Base-by-base conservation (phyloP, 225 moss, liverwort and hornwort genomes). In the Takakia lepidozioides region DNA sequence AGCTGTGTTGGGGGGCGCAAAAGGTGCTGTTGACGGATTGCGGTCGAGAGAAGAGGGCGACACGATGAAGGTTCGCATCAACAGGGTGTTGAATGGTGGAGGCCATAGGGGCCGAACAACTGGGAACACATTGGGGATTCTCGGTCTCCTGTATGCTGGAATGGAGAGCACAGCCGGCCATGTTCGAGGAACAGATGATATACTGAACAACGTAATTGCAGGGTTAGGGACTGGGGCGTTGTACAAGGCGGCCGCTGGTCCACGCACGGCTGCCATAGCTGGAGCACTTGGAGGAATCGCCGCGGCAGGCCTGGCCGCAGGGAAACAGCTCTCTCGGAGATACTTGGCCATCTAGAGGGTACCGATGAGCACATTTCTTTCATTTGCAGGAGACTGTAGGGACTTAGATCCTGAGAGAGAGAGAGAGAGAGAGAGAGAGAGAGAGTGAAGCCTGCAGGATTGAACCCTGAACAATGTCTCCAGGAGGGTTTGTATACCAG, bases 231-330 rank as follows among this genome's bases (percentile, higher is more conserved):
- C 92, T 0, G 92, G 92, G 42, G 71, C 69, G 0, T 5, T 88
- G 27, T 93, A 93, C 60, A 93, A 93, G 67, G 92, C 92, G 30
- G 88, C 92, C 2, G 85, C 88, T 26, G 92, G 92, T 19, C 85
- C 83, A 0, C 77, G 92, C 9, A 93, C 85, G 8, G 92, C 85
- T 1, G 88, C 92, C 9, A 93, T 93, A 58, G 88, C 92, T 10
- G 92, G 85, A 18, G 92, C 87, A 9, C 70, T 93, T 13, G 92
- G 88, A 19, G 85, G 88, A 22, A 76, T 85, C 42, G 85, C 92
- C 19, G 92, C 88, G 4, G 85, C 78, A 23, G 80, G 73, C 14
- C 66, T 93, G 16, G 83, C 67, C 2, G 88, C 73, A 1, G 88
- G 80, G 60, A 93, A 88, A 62, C 92, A 93, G 53, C 21, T 88